Evolutionary conservation across 805 yeast genomes (phyloP), one percentile per base, ranked within the genome.

Genomic region (Saccharomyces mikatae): DNA sequence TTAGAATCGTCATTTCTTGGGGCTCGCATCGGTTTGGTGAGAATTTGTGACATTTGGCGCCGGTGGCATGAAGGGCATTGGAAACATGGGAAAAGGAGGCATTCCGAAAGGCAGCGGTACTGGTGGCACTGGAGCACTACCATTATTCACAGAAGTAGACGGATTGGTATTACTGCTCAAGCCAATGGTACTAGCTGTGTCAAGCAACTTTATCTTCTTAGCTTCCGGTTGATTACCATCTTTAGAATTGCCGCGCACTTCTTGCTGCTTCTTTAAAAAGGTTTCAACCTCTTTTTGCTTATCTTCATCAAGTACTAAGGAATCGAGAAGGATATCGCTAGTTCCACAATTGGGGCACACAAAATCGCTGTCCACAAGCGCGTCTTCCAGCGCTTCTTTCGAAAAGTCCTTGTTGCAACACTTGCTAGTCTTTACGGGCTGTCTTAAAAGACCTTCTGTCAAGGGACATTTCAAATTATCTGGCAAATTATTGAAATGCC

Each of bases 331-430:
- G 1, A 88, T 77, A 55, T 90, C 97, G 26, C 80, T 82, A 17
- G 76, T 78, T 2, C 79, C 81, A 73, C 99, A 92, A 59, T 82
- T 84, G 4, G 99, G 98, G 71, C 99, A 92, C 41, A 80, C 82
- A 72, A 92, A 92, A 65, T 92, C 98, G 54, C 82, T 80, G 28
- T 88, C 96, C 52, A 92, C 76, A 27, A 92, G 72, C 6, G 78
- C 68, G 57, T 80, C 81, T 62, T 87, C 91, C 53, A 87, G 80
- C 31, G 86, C 73, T 27, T 78, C 79, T 58, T 81, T 78, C 2
- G 92, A 81, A 57, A 81, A 82, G 0, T 76, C 65, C 46, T 74
- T 79, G 11, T 74, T 71, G 65, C 96, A 88, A 68, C 97, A 91
- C 36, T 94, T 92, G n/a, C 60, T 59, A 0, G 96, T 89, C 67